Conservation (phyloP, 257 asterid genomes). For the Penstemon eatonii region DNA sequence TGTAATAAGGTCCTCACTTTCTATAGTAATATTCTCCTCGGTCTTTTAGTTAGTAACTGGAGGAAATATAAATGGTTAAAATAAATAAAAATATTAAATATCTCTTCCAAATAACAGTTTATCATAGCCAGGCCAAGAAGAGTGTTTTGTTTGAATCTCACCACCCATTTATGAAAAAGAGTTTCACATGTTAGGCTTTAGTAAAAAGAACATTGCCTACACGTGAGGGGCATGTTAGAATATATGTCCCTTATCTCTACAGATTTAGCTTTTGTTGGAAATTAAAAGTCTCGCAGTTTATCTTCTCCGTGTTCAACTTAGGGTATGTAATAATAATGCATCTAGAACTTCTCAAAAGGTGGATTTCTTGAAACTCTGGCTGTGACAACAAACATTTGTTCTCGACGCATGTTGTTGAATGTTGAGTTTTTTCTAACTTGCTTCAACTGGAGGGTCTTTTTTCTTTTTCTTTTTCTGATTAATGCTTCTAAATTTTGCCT, state of each 20-base stretch:
- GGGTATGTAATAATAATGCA: not conserved
- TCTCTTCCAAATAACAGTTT: not conserved
- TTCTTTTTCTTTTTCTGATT: slow-evolving; percentile 2
- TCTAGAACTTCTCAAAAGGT: too few relatives aligned
- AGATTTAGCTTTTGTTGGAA: not conserved
- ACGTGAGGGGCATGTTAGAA: not conserved
- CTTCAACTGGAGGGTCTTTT: not conserved
- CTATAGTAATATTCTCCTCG: not conserved
- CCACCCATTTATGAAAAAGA: not conserved
- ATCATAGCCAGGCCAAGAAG: not conserved
- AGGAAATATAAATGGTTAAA: not conserved
- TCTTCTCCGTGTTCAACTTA: not conserved
- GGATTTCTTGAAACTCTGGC: too few relatives aligned
- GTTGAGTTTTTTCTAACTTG: slow-evolving; percentile 1
- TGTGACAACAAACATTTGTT: not conserved
- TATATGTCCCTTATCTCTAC: not conserved
- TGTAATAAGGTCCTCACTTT: not conserved
- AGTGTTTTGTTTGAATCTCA: not conserved
- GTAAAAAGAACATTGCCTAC: not conserved
- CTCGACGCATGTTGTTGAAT: not conserved
- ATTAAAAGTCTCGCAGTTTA: too few relatives aligned
- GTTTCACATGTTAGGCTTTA: not conserved
- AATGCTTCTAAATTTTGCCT: slow-evolving; percentile 9
- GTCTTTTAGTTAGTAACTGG: not conserved
- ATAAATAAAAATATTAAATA: too few relatives aligned